Base-by-base conservation (phyloP, 192 early-diverging fungal genomes). In the Irineochytrium annulatum region DNA sequence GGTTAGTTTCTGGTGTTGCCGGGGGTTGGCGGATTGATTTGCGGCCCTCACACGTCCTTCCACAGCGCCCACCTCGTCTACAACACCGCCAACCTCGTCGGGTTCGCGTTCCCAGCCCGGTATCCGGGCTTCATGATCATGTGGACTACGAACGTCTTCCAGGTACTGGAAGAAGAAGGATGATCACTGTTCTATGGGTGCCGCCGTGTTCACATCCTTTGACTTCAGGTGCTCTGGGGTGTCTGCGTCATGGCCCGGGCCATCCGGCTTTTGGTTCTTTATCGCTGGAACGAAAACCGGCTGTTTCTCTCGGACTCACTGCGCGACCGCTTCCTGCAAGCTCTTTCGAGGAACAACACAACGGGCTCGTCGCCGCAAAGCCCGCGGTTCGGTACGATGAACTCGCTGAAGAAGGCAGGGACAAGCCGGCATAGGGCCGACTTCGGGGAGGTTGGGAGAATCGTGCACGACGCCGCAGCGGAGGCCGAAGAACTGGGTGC, bases 221-320 rank as follows among this genome's bases (percentile, higher is more conserved):
- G n/a, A n/a, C n/a, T n/a, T n/a, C n/a, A n/a, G n/a, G n/a, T n/a
- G 46, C 46, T 49, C 24, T 49, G 46, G 46, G 26, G 13, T 24
- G 17, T 49, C 13, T 49, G 46, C 46, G 24, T 49, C 46, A 49
- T 49, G 17, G 46, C 17, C 11, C 13, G 26, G 22, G 26, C 46
- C 46, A 8, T 49, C 5, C 11, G 46, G 11, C 46, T 49, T 14
- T 20, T 49, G 11, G 22, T 49, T 22, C 46, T 49, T 5, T 49
- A 20, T 22, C 46, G 46, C 24, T 49, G 46, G 46, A 49, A 49
- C 46, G 46, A 49, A 22, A 24, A 14, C 46, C 13, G 26, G 24
- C 46, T 49, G 11, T 8, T 14, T 24, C 13, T 49, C 13, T 20
- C 13, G 6, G 46, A 49, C 6, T n/a, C n/a, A n/a, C n/a, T n/a